Percentiles rank a stretch among this genome's conserved stretches.
Evolutionary conservation across 2,329 filamentous ascomycete genomes (phyloP).

Genomic region (Diaporthe capsici): DNA sequence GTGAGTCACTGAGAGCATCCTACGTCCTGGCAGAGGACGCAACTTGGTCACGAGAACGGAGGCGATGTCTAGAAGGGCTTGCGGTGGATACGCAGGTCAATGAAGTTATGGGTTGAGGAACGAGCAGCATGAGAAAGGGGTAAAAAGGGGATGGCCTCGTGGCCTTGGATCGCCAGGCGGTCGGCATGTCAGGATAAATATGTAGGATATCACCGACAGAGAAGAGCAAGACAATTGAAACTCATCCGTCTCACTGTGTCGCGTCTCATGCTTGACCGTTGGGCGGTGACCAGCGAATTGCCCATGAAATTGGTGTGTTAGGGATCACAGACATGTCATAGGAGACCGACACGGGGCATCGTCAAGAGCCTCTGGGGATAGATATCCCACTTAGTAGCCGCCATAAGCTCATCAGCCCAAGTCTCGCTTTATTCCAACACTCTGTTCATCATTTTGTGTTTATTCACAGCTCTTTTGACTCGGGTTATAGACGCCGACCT

Average conservation of each 20-base stretch:
- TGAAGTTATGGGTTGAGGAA: conserved; percentile 8
- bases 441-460: background rate
- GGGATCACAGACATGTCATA: background rate
- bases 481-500: background rate
- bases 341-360: background rate
- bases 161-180: background rate
- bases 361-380: background rate
- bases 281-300: background rate
- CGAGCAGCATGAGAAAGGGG: background rate
- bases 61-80: background rate
- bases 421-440: no score
- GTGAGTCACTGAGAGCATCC: background rate
- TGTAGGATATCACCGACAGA: conserved; percentile 18
- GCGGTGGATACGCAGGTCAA: background rate
- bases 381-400: background rate
- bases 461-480: background rate
- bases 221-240: conserved; percentile 5
- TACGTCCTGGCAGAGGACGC: background rate
- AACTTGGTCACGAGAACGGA: conserved; percentile 7
- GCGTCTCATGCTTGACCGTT: background rate
- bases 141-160: background rate
- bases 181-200: conserved; percentile 2
- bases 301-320: no score
- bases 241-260: background rate
- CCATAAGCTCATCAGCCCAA: background rate